phyloP scores from a whole-genome alignment of 2,329 filamentous ascomycete species.

The Nothophaeocryptopus gaeumannii region DNA sequence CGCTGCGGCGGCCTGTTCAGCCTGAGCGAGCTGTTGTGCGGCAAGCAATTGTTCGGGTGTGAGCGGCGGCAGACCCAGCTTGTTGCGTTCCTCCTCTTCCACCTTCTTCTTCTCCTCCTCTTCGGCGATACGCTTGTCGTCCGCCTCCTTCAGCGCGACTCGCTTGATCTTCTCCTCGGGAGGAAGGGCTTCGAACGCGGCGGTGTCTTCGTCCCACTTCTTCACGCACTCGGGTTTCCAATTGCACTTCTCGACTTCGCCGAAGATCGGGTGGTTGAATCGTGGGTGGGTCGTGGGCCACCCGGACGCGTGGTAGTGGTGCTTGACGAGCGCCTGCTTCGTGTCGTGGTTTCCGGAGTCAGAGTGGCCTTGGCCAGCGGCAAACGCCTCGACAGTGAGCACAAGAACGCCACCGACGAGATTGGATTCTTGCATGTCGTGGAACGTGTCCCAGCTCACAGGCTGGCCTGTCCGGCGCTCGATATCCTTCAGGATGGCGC shows the following conservation, averaged over 20 bases:
- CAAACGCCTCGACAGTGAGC: constrained; percentile 68
- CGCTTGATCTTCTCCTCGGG: constrained; percentile 59
- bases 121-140: constrained; percentile 22
- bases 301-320: constrained; percentile 71
- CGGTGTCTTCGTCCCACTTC: constrained; percentile 64
- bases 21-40: too few relatives aligned
- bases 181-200: constrained; percentile 57
- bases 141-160: constrained; percentile 31
- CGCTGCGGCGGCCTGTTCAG: too few relatives aligned
- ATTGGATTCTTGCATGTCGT: constrained; percentile 64
- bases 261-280: constrained; percentile 66
- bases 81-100: constrained; percentile 22
- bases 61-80: constrained; percentile 16
- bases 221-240: constrained; percentile 64
- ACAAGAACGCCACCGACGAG: constrained; percentile 64
- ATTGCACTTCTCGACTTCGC: constrained; percentile 68
- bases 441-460: constrained; percentile 64
- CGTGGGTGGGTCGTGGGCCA: constrained; percentile 67
- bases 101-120: constrained; percentile 21
- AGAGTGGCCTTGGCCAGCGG: constrained; percentile 70
- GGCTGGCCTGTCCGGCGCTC: constrained; percentile 45
- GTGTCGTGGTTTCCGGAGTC: constrained; percentile 69
- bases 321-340: constrained; percentile 64
- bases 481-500: constrained; percentile 64
- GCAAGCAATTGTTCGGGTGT: neutral